Base-by-base conservation (phyloP, 2,329 filamentous ascomycete species). In the Macrophomina pseudophaseolina region DNA sequence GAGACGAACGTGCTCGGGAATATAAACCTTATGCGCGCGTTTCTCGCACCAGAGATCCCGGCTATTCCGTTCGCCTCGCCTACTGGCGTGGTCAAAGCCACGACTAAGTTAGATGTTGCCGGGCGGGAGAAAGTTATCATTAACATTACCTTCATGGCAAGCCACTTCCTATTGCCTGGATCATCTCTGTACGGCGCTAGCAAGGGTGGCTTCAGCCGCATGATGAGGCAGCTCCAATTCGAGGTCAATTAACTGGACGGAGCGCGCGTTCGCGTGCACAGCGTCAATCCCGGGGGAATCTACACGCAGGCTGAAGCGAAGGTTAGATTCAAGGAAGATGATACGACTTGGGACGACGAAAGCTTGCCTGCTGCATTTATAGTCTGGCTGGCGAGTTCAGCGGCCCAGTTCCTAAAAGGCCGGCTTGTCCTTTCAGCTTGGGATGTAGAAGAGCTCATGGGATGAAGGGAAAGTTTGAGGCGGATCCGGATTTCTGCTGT, bases 21-120 rank as follows among this genome's bases (percentile, higher is more conserved):
- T 9, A 58, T 68, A 33, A 65, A 69, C 38, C 54, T 69, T 16
- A 64, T 65, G 8, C 70, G 70, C 49, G 60, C 69, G 16, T 71
- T 66, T 18, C 65, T 70, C 30, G 32, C 46, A 2, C 64, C 66
- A 0, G 70, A 68, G 30, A 49, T 35, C 5, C 66, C 66, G 0
- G 51, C 44, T 9, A 58, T 58, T 5, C 46, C 33, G 1, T n/a
- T 64, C 33, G 1, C 4, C 1, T 11, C 32, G 9, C 7, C 46
- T 6, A 23, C 33, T 5, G 28, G 49, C 49, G 5, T 4, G 49
- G 28, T 16, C 49, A 52, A 52, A 30, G 49, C 32, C 30, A 62
- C 58, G 3, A 2, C 14, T 14, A 32, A n/a, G 30, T 16, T 28
- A n/a, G 30, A 48, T 12, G 18, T 23, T 44, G 7, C 44, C 58